Evolutionary conservation across 805 yeast species (phyloP).

Genomic region (Sugiyamaella americana): DNA sequence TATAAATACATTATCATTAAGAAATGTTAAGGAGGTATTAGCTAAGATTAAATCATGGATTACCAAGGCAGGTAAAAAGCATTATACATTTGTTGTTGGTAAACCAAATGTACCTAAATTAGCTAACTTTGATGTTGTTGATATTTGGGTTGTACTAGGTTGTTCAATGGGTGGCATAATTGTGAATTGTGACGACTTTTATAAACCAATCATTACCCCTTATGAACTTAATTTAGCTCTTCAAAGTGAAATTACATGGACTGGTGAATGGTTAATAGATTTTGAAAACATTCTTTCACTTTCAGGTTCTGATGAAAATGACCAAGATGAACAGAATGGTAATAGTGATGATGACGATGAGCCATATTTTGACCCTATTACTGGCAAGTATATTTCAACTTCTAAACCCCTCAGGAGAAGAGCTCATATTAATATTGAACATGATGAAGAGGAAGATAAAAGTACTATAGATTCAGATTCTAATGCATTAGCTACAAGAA

Average conservation of each 20-base stretch:
- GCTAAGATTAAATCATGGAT: conserved; percentile 56
- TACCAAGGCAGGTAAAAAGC: conserved; percentile 76
- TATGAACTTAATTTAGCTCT: conserved; percentile 83
- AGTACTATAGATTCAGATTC: not conserved
- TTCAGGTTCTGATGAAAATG: conserved; percentile 18
- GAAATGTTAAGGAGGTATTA: conserved; percentile 64
- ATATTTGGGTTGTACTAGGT: conserved; percentile 90
- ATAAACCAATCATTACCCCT: conserved; percentile 89
- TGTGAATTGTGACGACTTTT: conserved; percentile 68
- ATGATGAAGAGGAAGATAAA: conserved; percentile 28
- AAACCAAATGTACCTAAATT: conserved; percentile 96
- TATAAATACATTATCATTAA: conserved; percentile 80
- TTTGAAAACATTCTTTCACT: conserved; percentile 51
- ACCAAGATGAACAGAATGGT: conserved; percentile 23
- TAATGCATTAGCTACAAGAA: conserved; percentile 40
- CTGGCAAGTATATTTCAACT: conserved; percentile 64
- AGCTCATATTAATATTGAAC: conserved; percentile 58
- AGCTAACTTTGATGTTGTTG: conserved; percentile 92
- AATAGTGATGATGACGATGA: conserved; percentile 43
- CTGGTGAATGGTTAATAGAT: conserved; percentile 88
- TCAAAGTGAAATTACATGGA: conserved; percentile 73
- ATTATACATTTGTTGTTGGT: conserved; percentile 92
- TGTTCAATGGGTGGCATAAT: conserved; percentile 93
- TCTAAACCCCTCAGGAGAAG: conserved; percentile 62
- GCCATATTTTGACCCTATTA: conserved; percentile 85